Evolutionary conservation across 2,329 filamentous ascomycete species (phyloP).

Genomic region (Davidsoniella virescens): DNA sequence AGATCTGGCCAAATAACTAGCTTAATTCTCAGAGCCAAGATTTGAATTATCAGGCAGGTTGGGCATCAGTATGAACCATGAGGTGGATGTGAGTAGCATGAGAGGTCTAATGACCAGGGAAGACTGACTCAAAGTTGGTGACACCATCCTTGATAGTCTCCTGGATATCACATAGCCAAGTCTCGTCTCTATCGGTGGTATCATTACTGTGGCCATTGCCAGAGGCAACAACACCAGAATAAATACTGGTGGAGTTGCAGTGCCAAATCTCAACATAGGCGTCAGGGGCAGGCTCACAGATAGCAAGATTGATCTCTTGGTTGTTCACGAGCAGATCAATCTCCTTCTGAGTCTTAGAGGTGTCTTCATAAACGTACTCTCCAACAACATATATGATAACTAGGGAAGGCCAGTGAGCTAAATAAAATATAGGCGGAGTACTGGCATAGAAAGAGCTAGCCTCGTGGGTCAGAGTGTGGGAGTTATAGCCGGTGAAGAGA

Average conservation of each 20-base stretch:
- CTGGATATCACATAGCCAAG: slow-evolving; percentile 26
- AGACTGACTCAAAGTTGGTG: slow-evolving; percentile 25
- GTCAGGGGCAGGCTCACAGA: slow-evolving; percentile 24
- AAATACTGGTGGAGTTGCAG: slow-evolving; percentile 30
- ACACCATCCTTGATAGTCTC: slow-evolving; percentile 25
- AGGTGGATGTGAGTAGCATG: slow-evolving; percentile 28
- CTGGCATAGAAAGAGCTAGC: slow-evolving; percentile 19
- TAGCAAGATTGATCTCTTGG: slow-evolving; percentile 27
- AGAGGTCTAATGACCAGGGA: slow-evolving; percentile 28
- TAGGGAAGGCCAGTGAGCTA: not conserved
- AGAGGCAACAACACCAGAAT: slow-evolving; percentile 23
- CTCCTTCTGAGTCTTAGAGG: slow-evolving; percentile 26
- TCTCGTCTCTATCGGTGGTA: slow-evolving; percentile 19
- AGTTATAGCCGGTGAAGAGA: slow-evolving; percentile 23
- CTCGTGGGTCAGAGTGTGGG: slow-evolving; percentile 34
- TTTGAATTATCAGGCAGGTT: slow-evolving; percentile 32
- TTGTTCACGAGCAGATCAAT: slow-evolving; percentile 26
- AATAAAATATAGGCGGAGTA: not conserved
- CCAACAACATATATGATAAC: slow-evolving; percentile 20
- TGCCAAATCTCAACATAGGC: slow-evolving; percentile 30
- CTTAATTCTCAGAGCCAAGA: slow-evolving; percentile 27
- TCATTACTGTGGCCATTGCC: slow-evolving; percentile 22
- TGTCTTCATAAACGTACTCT: slow-evolving; percentile 23
- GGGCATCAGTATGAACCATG: slow-evolving; percentile 20
- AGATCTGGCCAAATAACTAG: slow-evolving; percentile 46